Evolutionary conservation across 202 grass and related monocot species (phyloP), one percentile per base, ranked within the genome.

Genomic region (Brachypodium distachyon): DNA sequence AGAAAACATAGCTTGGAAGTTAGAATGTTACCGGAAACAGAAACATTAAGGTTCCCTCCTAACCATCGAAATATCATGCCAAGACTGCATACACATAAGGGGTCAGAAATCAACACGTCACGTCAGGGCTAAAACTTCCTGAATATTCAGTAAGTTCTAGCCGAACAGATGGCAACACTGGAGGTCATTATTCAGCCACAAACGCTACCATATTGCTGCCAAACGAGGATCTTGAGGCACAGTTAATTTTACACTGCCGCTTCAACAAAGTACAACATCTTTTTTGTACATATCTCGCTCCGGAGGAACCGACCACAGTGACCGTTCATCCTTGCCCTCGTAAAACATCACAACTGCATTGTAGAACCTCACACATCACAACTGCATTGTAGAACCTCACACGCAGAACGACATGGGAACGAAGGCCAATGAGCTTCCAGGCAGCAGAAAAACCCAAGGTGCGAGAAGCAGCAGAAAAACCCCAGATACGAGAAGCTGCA

Each of bases 371-470:
- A 61, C 54, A 47, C 12, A 67, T 27, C 12, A 27, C 17, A 36
- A 39, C 18, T 60, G 21, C 50, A 29, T 65, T 32, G 23, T 49
- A 79, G 7, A 67, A 76, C 71, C 76, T 77, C 11, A 61, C 54
- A 47, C 12, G 55, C 36, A 14, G 49, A 85, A 67, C 4, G 33
- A 44, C 18, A 42, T 22, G 12, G 28, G 50, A 25, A 21, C 25
- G 13, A 59, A 67, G 72, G 64, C 47, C 31, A n/a, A 52, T 21
- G 36, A 34, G 17, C n/a, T 19, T 36, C 36, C 38, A 55, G 54
- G 62, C 59, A 83, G 67, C 10, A n/a, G 23, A 34, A 68, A 74
- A 79, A 75, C 2, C 58, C 60, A 48, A 57, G 19, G 52, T 25
- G 28, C 8, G 19, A 55, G 47, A 40, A 26, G 36, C 27, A 64